Percentiles rank a stretch among this genome's conserved stretches.
These are phyloP conservation scores for Raphanus hybrid DNA, from an alignment of 441 rosid species.

Conservation along the genomic window DNA sequence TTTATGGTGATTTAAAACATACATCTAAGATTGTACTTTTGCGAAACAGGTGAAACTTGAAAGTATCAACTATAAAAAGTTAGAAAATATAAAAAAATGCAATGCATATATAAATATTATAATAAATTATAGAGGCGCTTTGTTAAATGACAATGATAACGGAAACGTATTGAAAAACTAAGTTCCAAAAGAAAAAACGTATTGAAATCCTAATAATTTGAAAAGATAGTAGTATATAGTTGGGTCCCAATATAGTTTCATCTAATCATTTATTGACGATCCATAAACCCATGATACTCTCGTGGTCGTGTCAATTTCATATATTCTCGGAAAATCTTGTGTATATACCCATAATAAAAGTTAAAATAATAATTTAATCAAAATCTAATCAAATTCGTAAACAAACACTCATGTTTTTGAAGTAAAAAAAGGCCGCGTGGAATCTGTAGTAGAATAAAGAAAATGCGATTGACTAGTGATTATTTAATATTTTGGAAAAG, in stretches of 20 bases:
- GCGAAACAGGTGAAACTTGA: background rate
- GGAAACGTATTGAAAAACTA: background rate
- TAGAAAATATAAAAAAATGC: background rate
- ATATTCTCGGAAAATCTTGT: constrained; percentile 31
- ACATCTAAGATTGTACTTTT: background rate
- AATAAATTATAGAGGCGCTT: background rate
- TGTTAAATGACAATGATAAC: background rate
- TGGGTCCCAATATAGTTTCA: background rate
- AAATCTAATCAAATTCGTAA: background rate
- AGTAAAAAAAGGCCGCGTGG: constrained; percentile 9
- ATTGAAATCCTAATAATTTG: background rate
- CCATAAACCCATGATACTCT: constrained; percentile 41
- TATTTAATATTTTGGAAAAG: too few relatives aligned
- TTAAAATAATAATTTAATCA: background rate
- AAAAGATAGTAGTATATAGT: background rate
- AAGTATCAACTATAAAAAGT: background rate
- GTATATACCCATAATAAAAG: constrained; percentile 20
- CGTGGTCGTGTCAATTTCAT: constrained; percentile 44
- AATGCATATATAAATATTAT: background rate
- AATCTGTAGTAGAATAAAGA: constrained; percentile 12
- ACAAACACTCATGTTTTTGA: background rate
- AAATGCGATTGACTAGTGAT: constrained; percentile 1
- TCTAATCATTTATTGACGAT: constrained; percentile 33
- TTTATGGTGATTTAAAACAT: background rate
- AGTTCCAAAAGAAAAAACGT: background rate